Evolutionary conservation across 2,329 filamentous ascomycete genomes (phyloP).

Genomic region (Pyricularia grisea): DNA sequence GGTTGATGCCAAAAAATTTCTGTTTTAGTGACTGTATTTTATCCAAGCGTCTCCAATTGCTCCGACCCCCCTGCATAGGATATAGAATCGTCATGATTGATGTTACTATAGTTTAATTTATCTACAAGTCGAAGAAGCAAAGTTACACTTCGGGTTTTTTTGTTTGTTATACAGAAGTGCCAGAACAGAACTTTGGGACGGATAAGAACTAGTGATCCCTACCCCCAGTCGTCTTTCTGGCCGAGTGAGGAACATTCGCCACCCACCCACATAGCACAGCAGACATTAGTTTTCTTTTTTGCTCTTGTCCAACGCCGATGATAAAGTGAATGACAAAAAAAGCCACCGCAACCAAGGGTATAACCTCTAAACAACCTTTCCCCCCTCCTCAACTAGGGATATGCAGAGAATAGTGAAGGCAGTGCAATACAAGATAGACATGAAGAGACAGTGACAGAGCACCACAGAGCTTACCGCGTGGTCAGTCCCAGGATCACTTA

Average conservation of each 20-base stretch:
- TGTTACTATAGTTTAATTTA: not conserved
- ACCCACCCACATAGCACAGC: not conserved
- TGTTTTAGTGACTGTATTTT: not conserved
- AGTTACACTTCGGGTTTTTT: not conserved
- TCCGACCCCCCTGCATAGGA: not conserved
- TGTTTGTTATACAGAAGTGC: not conserved
- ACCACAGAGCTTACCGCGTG: not conserved
- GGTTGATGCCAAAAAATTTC: not conserved
- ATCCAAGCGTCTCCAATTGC: not conserved
- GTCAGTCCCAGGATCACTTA: not conserved
- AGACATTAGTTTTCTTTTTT: not conserved
- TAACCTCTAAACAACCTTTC: constrained; percentile 4
- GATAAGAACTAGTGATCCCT: not conserved
- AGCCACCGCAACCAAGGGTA: constrained; percentile 4
- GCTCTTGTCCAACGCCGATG: not conserved
- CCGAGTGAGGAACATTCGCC: not conserved
- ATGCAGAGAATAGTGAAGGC: not conserved
- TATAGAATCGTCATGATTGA: not conserved
- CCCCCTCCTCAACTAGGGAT: not conserved
- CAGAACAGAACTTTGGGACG: not conserved
- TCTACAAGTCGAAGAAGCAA: not conserved
- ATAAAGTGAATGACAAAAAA: not conserved
- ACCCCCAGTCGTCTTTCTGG: not conserved
- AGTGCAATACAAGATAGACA: not conserved
- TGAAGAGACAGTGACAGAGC: not conserved